Evolutionary conservation across 73 alveolate species (phyloP), one percentile per base, ranked within the genome.

Genomic region (Paramecium biaurelia): DNA sequence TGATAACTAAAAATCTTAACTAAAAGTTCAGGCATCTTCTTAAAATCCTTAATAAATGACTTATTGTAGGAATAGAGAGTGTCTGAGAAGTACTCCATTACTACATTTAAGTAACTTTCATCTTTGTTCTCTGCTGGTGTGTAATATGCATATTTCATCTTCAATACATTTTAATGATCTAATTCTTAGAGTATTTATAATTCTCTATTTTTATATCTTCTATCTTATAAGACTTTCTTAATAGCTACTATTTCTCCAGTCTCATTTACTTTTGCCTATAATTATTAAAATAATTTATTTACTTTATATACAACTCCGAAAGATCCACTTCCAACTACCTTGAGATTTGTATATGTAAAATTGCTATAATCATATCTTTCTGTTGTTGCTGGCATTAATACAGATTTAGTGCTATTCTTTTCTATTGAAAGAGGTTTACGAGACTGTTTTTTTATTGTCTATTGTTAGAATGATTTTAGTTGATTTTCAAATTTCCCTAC

Each of bases 171-270:
- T 23, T 92, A 94, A 85, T 96, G 99, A 35, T 94, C 84, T 47
- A 96, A 85, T 85, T 89, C 95, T 70, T 95, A 56, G 58, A 96
- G 38, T 18, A 96, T 95, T 85, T 92, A 45, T 57, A 95, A 43
- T 92, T 96, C 98, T 76, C 98, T 92, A 92, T 93, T 96, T 88
- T 96, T 95, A 87, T 93, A 96, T 63, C 97, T 87, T 85, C 92
- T 86, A 70, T 95, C 98, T 92, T 96, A 94, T 57, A 90, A 92
- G 0, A 95, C 97, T 68, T 95, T 96, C 86, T 96, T 96, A 11
- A 95, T 85, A 4, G 99, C 99, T 20, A 95, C 97, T 14, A 89
- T 76, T 93, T 94, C 97, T n/a, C 96, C 96, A 20, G 97, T 95
- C 18, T 92, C 95, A n/a, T 76, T 72, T 10, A 85, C 85, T 85